phyloP scores from a whole-genome alignment of 2,329 filamentous ascomycete genomes.

The Drechslerella coelobrocha region DNA sequence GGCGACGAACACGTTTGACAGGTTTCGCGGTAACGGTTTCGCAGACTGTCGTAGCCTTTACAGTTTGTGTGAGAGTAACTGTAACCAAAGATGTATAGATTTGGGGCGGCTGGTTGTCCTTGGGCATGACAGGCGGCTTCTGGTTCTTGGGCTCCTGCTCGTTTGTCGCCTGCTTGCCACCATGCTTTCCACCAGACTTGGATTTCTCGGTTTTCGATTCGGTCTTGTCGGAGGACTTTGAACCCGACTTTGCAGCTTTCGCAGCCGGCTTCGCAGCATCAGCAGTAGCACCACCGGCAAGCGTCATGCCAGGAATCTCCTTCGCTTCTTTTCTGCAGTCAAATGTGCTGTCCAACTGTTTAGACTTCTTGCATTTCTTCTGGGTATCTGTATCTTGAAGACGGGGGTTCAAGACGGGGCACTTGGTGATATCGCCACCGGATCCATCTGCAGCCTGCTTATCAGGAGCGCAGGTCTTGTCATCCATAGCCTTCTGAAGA shows the following conservation, averaged over 20 bases:
- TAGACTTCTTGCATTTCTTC: no score
- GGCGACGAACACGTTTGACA: conserved; percentile 32
- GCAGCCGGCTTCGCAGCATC: no score
- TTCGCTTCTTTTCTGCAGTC: no score
- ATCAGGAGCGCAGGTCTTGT: conserved; percentile 46
- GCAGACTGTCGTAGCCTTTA: conserved; percentile 5
- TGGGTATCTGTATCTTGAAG: no score
- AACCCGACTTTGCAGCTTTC: conserved; percentile 2
- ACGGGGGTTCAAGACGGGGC: no score
- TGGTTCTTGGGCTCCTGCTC: neutral
- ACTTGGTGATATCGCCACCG: conserved; percentile 28
- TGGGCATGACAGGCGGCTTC: neutral
- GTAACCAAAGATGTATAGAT: no score
- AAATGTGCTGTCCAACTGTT: no score
- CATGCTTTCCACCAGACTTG: no score
- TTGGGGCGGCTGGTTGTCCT: no score
- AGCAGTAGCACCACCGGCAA: no score
- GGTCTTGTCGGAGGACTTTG: conserved; percentile 14
- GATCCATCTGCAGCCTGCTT: conserved; percentile 8
- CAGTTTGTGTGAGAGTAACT: neutral
- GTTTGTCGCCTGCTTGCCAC: neutral
- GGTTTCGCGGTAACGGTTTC: conserved; percentile 24
- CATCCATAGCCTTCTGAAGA: conserved; percentile 58
- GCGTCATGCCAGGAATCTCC: no score
- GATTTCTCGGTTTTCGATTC: conserved; percentile 7